These are phyloP conservation scores for Sporothrix dimorphospora DNA, from an alignment of 2,329 filamentous ascomycete genomes.

Conservation along the genomic window DNA sequence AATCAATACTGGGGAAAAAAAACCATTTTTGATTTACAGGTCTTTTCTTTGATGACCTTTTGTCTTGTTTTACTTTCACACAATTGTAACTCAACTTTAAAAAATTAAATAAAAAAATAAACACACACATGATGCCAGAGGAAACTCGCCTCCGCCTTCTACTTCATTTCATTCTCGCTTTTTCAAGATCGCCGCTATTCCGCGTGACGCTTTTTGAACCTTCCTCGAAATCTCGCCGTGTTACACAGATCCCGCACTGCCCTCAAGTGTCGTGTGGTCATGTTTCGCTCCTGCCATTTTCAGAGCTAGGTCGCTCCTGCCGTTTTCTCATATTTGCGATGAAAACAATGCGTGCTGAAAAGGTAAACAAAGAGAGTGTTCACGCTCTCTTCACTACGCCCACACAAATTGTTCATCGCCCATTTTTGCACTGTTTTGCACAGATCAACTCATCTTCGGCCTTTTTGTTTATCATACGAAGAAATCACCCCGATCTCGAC, in stretches of 20 bases:
- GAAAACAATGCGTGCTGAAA: not conserved
- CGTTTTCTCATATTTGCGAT: not conserved
- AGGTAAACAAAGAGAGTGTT: not conserved
- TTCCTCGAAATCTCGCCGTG: not conserved
- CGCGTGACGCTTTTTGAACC: no score
- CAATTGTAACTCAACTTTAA: no score
- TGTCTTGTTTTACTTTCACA: no score
- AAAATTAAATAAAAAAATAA: no score
- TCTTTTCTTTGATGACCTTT: no score
- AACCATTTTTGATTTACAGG: no score
- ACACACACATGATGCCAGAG: no score
- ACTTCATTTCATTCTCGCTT: no score
- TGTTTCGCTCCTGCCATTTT: conserved; percentile 3
- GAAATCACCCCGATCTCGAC: not conserved
- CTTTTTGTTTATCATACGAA: not conserved
- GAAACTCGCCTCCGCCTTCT: no score
- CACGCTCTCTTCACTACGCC: not conserved
- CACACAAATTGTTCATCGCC: not conserved
- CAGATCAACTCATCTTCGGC: not conserved
- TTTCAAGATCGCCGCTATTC: no score
- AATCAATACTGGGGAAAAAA: no score
- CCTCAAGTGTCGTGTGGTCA: not conserved
- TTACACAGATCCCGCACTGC: not conserved
- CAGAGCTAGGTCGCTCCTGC: not conserved
- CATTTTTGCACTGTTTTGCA: not conserved